Evolutionary conservation across 2,329 filamentous ascomycete species (phyloP).

Genomic region (Cucurbitaria berberidis): DNA sequence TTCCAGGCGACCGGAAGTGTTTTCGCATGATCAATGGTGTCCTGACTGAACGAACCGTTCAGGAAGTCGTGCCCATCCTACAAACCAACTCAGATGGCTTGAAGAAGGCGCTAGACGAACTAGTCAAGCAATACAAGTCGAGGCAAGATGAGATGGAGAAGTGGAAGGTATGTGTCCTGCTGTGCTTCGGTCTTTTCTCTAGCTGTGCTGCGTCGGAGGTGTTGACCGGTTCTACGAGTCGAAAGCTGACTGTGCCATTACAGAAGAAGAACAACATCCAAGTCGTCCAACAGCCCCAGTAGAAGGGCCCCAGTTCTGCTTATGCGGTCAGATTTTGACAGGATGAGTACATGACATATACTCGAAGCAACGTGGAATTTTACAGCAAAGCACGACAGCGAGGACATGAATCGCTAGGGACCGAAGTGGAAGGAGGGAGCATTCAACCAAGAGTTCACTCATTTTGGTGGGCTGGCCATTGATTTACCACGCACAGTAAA

Average conservation of each 20-base stretch:
- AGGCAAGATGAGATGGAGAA: slow-evolving; percentile 96
- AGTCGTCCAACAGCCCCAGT: slow-evolving; percentile 73
- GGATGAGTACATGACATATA: slow-evolving; percentile 19
- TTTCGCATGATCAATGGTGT: slow-evolving; percentile 99
- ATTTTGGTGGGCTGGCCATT: neutral
- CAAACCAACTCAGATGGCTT: slow-evolving; percentile 93
- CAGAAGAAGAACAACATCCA: slow-evolving; percentile 92
- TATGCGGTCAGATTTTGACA: slow-evolving; percentile 23
- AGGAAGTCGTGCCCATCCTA: slow-evolving; percentile 88
- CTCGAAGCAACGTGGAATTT: slow-evolving; percentile 20
- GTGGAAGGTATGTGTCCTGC: slow-evolving; percentile 81
- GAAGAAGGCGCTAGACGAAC: slow-evolving; percentile 90
- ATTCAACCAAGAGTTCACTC: neutral
- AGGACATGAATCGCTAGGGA: slow-evolving; percentile 11
- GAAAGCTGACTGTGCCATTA: slow-evolving; percentile 27
- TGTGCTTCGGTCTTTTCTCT: neutral
- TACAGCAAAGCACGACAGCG: slow-evolving; percentile 15
- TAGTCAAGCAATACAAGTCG: slow-evolving; percentile 94
- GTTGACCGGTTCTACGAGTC: neutral
- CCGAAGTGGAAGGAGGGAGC: neutral
- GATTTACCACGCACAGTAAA: neutral
- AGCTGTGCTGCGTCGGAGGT: neutral
- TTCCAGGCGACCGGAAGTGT: slow-evolving; percentile 87
- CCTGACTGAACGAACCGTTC: slow-evolving; percentile 88
- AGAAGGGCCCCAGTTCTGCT: slow-evolving; percentile 7